Evolutionary conservation across 768 basidiomycete species (phyloP), one percentile per base, ranked within the genome.

Genomic region (Rhizopogon vinicolor): DNA sequence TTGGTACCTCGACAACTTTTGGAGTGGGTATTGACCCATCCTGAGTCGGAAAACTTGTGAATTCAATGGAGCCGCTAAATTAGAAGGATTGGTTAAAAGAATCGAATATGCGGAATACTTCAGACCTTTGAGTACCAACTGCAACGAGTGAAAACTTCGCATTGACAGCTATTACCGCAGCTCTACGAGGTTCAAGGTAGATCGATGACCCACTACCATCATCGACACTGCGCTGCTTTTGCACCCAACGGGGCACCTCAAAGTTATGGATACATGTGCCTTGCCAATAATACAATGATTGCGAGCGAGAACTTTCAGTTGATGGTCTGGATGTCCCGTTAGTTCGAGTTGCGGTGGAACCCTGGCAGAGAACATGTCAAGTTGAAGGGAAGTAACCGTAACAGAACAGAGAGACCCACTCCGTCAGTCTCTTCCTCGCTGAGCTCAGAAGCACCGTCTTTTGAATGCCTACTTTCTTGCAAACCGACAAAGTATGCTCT

Each of bases 251-350:
- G 6, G 89, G 89, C 6, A 80, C 79, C 57, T 85, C 76, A 45
- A 89, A 87, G 64, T 86, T 76, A 60, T 93, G 87, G 37, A 93
- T 80, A 65, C 90, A 92, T 8, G 87, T 87, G 7, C 91, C 91
- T 51, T 84, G 80, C 91, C 90, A 93, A 65, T 33, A 60, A 35
- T 58, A 54, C 10, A 62, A 59, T 18, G 54, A 58, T 22, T 53
- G 41, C 9, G 62, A 58, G 28, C 33, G 40, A 16, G 48, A 56
- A 58, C 55, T 45, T 12, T 58, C 60, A 2, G 31, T 51, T 45
- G 51, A 40, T 14, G 55, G 25, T 28, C 52, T 51, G 2, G 25
- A 52, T 44, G 58, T 42, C 43, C 60, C 53, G 19, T 54, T 53
- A n/a, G 39, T 45, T 1, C 51, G 65, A 25, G 25, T 59, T 44